These are phyloP conservation scores for Neonectria faginata DNA, from an alignment of 2,329 filamentous ascomycete genomes.

Conservation along the genomic window DNA sequence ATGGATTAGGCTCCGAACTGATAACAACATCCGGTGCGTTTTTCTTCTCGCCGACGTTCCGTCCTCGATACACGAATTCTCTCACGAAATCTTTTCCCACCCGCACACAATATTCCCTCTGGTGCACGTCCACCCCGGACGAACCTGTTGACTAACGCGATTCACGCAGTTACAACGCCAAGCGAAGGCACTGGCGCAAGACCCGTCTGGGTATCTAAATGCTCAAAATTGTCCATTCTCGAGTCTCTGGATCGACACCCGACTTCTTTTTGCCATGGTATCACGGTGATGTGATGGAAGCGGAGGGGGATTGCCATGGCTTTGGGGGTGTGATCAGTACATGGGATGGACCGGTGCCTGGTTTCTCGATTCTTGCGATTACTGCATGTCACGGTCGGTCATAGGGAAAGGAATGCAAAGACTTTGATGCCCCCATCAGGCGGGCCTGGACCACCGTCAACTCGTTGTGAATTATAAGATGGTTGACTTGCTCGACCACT, in stretches of 20 bases:
- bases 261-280: constrained; percentile 46
- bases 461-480: constrained; percentile 14
- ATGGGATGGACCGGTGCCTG: constrained; percentile 50
- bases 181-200: constrained; percentile 99
- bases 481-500: constrained; percentile 3
- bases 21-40: constrained; percentile 98
- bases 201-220: constrained; percentile 97
- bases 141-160: constrained; percentile 30
- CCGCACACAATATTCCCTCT: constrained; percentile 11
- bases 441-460: constrained; percentile 34
- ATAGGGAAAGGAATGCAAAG: constrained; percentile 60
- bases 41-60: constrained; percentile 10
- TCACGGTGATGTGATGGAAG: constrained; percentile 45
- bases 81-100: constrained; percentile 4
- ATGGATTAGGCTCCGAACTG: constrained; percentile 98
- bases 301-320: constrained; percentile 40
- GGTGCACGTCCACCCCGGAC: constrained; percentile 1
- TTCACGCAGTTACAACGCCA: constrained; percentile 92
- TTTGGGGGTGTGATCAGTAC: constrained; percentile 43
- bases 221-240: constrained; percentile 50
- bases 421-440: constrained; percentile 50
- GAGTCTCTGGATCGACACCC: constrained; percentile 44
- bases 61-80: constrained; percentile 15
- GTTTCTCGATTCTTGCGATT: constrained; percentile 54
- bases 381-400: constrained; percentile 61